Base-by-base conservation (phyloP, 441 rosid genomes). In the Cnidoscolus chayamansa region DNA sequence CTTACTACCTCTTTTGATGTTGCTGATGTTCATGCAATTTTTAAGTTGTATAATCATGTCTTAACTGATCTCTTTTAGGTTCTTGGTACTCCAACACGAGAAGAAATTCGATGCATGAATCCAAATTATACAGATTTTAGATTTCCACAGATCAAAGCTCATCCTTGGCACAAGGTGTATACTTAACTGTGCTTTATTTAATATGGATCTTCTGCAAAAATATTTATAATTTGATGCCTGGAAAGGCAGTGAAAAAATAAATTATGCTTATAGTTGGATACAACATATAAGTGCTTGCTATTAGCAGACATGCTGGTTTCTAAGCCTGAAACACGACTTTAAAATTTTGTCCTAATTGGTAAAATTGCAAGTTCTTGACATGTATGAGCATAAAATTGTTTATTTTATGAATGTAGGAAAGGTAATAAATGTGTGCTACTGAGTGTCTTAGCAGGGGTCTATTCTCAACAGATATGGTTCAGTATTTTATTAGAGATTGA, bases 91-190 rank as follows among this genome's bases (percentile, higher is more conserved):
- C 56, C 56, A 51, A 51, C 56, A 2, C 56, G 56, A 51, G 56
- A 51, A 51, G 56, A 51, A 51, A 51, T 51, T 15, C 56, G 56
- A 51, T 51, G 56, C n/a, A 51, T 51, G 56, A 51, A 51, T 51
- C 56, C 56, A 51, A 51, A 51, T 51, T 51, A 51, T 4, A 51
- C 56, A 6, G 56, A 51, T 51, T 51, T 51, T 51, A 51, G 56
- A 51, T 51, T 51, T 6, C 56, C 56, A 13, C 56, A 51, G 45
- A 40, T 40, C 6, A 40, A 40, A 40, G 45, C 45, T 3, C 45
- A 40, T 6, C 45, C 45, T 40, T 51, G 56, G 56, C 56, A 51
- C 30, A 55, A 55, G 30, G 30, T 55, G 7, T 0, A 17, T 17
- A 17, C 11, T 55, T 55, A 20, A 55, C 59, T 19, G 19, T 55